Percentiles rank a stretch among this genome's conserved stretches.
Conservation (phyloP, 768 basidiomycete species). For the Mrakia frigida region DNA sequence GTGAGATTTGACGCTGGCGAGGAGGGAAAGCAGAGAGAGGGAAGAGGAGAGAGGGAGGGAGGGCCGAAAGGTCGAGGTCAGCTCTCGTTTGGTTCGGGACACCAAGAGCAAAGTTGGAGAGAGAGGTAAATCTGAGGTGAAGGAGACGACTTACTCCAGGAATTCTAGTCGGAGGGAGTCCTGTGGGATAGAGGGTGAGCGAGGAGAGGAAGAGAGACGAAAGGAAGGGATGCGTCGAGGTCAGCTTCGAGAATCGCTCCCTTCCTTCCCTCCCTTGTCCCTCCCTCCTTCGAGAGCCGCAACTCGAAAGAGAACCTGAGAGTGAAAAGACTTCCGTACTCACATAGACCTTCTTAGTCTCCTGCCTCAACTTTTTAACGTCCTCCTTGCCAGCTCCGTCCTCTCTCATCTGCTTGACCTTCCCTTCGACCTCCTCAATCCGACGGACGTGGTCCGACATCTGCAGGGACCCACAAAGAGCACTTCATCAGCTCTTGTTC, state of each 20-base stretch:
- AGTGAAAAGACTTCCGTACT: constrained; percentile 28
- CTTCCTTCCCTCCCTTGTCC: background rate
- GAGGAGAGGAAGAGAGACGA: background rate
- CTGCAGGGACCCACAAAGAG: constrained; percentile 29
- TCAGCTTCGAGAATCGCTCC: background rate
- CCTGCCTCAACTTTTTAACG: constrained; percentile 63
- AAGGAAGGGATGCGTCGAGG: background rate
- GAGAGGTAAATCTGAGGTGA: background rate
- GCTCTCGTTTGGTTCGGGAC: no score
- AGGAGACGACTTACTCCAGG: constrained; percentile 35
- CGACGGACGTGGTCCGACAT: constrained; percentile 43
- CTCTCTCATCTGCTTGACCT: constrained; percentile 67
- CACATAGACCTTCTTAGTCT: constrained; percentile 75
- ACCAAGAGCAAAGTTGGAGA: no score
- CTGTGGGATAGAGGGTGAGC: constrained; percentile 32
- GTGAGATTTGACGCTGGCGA: constrained; percentile 39
- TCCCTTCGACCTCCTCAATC: constrained; percentile 76
- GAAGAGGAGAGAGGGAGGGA: background rate
- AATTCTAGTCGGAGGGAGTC: constrained; percentile 44
- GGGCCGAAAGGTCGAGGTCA: no score
- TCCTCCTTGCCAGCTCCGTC: constrained; percentile 73
- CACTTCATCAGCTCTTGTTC: background rate
- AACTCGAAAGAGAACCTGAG: background rate
- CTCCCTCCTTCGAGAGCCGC: no score
- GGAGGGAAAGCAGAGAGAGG: no score